These are phyloP conservation scores for Millerago galiae DNA, from an alignment of 805 yeast species.

Conservation along the genomic window DNA sequence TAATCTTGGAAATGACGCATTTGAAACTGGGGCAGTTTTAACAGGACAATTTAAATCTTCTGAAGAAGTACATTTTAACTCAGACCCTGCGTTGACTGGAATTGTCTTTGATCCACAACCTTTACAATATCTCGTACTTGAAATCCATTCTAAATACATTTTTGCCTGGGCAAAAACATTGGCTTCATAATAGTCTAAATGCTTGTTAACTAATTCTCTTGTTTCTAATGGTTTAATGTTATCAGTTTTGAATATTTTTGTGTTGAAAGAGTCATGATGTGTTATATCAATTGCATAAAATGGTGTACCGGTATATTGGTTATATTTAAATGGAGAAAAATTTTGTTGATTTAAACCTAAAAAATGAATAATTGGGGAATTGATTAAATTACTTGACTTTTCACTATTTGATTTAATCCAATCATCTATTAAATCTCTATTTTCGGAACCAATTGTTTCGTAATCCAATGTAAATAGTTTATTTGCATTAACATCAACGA, in stretches of 20 bases:
- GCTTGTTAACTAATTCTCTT: constrained; percentile 20
- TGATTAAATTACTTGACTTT: constrained; percentile 3
- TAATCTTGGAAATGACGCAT: constrained; percentile 89
- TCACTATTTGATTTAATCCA: constrained; percentile 19
- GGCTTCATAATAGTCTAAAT: constrained; percentile 38
- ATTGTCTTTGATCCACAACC: constrained; percentile 71
- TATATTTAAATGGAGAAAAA: constrained; percentile 35
- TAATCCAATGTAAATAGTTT: constrained; percentile 11
- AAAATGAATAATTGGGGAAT: constrained; percentile 25
- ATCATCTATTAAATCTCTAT: constrained; percentile 14
- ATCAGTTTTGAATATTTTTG: constrained; percentile 2
- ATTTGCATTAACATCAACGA: constrained; percentile 12
- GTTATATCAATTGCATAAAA: constrained; percentile 57
- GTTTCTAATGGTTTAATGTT: constrained; percentile 9
- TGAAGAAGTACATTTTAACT: constrained; percentile 39
- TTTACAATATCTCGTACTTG: constrained; percentile 70
- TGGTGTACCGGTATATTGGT: constrained; percentile 55
- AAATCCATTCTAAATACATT: constrained; percentile 81
- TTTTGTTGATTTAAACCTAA: constrained; percentile 36
- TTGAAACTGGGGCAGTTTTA: constrained; percentile 42
- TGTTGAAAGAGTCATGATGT: constrained; percentile 14
- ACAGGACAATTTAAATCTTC: constrained; percentile 15
- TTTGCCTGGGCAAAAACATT: constrained; percentile 74
- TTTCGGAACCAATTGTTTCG: constrained; percentile 10
- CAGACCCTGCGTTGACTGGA: constrained; percentile 65